phyloP scores from a whole-genome alignment of 2,329 filamentous ascomycete genomes.

The Pseudogymnoascus sp. region DNA sequence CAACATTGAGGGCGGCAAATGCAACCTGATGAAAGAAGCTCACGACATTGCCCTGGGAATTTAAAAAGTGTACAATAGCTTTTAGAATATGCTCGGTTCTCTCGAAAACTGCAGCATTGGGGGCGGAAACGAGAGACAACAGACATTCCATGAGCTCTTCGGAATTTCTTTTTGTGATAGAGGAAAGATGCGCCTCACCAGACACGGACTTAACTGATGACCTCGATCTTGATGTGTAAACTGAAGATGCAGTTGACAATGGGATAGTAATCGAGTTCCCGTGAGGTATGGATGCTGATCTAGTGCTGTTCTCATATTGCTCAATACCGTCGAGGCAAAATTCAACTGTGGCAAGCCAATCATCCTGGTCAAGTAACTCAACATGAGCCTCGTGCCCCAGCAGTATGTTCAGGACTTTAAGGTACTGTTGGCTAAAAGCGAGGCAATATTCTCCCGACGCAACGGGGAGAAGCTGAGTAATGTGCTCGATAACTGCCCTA shows the following conservation, averaged over 20 bases:
- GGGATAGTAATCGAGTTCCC: slow-evolving; percentile 16
- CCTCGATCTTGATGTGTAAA: slow-evolving; percentile 18
- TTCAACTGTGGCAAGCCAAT: slow-evolving; percentile 25
- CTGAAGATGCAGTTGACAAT: slow-evolving; percentile 13
- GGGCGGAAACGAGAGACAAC: slow-evolving; percentile 52
- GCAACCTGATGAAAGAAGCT: slow-evolving; percentile 62
- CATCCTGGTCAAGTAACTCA: slow-evolving; percentile 63
- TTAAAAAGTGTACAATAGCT: slow-evolving; percentile 54
- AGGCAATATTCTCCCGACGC: slow-evolving; percentile 56
- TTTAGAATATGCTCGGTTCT: slow-evolving; percentile 49
- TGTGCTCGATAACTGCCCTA: slow-evolving; percentile 71
- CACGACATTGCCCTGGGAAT: slow-evolving; percentile 48
- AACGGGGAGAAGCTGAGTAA: slow-evolving; percentile 64
- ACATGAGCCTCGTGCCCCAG: slow-evolving; percentile 68
- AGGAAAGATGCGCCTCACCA: slow-evolving; percentile 20
- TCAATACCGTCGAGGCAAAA: slow-evolving; percentile 60
- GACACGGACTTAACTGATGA: slow-evolving; percentile 23
- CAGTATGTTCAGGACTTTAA: slow-evolving; percentile 64
- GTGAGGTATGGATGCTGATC: slow-evolving; percentile 14
- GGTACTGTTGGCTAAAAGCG: slow-evolving; percentile 67
- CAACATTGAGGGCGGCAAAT: slow-evolving; percentile 66
- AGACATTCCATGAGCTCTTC: slow-evolving; percentile 60
- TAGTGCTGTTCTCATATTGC: slow-evolving; percentile 33
- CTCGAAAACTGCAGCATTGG: slow-evolving; percentile 59
- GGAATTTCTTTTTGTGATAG: slow-evolving; percentile 30